Evolutionary conservation across 345 rosid genomes (phyloP).

Genomic region (Eucalyptus pumila): DNA sequence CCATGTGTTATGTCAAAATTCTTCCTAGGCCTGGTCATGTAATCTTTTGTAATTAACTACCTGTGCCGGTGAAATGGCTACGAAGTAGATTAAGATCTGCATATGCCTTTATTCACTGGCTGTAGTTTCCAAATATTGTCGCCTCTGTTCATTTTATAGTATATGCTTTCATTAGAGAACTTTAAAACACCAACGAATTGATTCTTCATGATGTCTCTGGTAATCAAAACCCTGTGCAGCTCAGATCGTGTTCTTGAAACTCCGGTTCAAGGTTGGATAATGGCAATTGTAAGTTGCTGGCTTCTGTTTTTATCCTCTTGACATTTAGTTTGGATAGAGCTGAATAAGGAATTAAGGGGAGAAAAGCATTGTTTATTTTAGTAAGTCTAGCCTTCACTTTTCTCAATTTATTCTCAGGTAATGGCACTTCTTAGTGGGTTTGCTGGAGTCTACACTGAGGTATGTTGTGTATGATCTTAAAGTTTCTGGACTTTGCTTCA

Average conservation of each 20-base stretch:
- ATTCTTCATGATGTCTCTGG: neutral
- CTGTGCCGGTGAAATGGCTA: neutral
- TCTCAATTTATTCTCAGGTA: constrained; percentile 27
- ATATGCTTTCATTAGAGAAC: neutral
- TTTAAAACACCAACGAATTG: neutral
- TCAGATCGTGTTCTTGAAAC: constrained; percentile 95
- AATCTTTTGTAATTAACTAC: neutral
- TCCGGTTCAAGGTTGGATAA: constrained; percentile 81
- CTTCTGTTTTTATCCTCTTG: neutral
- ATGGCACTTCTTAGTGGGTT: constrained; percentile 98
- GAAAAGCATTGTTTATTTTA: neutral
- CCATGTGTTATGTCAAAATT: neutral
- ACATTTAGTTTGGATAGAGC: neutral
- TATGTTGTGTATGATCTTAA: neutral
- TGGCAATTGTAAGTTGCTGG: constrained; percentile 78
- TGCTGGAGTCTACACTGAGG: constrained; percentile 98
- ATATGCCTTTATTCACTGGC: neutral
- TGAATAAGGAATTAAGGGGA: neutral
- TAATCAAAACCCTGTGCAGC: constrained; percentile 27
- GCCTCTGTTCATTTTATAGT: neutral
- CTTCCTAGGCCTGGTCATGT: neutral
- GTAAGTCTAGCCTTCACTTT: neutral
- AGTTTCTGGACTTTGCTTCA: neutral
- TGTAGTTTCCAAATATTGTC: neutral
- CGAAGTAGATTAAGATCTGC: neutral